Base-by-base conservation (phyloP, 2,329 filamentous ascomycete genomes). In the Coniella vitis region DNA sequence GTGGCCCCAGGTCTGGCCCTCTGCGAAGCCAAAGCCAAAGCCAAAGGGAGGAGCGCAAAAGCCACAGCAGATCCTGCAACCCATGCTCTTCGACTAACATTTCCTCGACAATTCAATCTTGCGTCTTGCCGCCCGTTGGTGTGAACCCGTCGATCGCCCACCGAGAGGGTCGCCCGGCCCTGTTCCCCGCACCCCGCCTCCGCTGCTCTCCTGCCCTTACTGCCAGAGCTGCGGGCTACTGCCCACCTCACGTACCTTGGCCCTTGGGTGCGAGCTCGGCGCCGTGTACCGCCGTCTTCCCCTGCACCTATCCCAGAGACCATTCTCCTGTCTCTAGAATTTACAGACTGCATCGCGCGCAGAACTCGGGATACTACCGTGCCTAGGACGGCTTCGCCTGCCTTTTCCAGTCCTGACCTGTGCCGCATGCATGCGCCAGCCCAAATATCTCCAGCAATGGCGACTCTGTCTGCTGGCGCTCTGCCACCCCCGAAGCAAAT, bases 401-500 rank as follows among this genome's bases (percentile, higher is more conserved):
- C 29, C 38, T 43, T 29, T 22, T 21, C 22, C 35, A 13, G 17
- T 12, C 16, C 35, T 31, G 34, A 16, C 5, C 25, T 10, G 25
- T 29, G 5, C 25, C 10, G 10, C 10, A 29, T 29, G 25, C 5
- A 29, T 29, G 25, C 25, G 25, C 25, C 25, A 5, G 22, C n/a
- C 21, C 21, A 10, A 19, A 19, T 21, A 20, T n/a, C 44, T 47
- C 54, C 25, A 29, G 67, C 60, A 54, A 77, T 77, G 74, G 67
- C 71, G 56, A 69, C 70, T 49, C 62, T 70, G 58, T 64, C 69
- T 58, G 72, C 71, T 58, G 61, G 61, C 57, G 57, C 62, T 58
- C 60, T 68, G 54, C 68, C 72, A 50, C 65, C 70, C 39, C 74
- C 69, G 49, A 81, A 78, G 64, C 75, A 78, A 63, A 87, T 88